These are phyloP conservation scores for Pyrus betulifolia DNA, from an alignment of 306 rosid species.

Conservation along the genomic window DNA sequence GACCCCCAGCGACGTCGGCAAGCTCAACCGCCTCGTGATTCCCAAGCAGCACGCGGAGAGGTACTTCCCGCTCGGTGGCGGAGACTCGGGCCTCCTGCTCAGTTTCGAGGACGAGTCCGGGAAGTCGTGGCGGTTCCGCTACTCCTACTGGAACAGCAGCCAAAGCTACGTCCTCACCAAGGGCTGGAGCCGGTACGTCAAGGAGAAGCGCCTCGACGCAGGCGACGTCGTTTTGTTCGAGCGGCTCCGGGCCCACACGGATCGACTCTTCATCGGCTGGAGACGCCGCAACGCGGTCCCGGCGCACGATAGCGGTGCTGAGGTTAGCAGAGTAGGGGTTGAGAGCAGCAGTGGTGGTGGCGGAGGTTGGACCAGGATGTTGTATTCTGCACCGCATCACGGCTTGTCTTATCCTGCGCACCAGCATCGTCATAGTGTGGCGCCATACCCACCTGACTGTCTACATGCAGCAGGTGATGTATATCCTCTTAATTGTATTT, in stretches of 20 bases:
- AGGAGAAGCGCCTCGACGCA: slow-evolving; percentile 83
- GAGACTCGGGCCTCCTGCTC: slow-evolving; percentile 51
- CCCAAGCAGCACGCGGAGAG: slow-evolving; percentile 95
- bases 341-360: background rate
- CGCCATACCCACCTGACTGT: slow-evolving; percentile 59
- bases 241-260: slow-evolving; percentile 45
- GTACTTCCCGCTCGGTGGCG: slow-evolving; percentile 60
- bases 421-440: slow-evolving; percentile 10
- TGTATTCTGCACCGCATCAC: slow-evolving; percentile 61
- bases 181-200: slow-evolving; percentile 96
- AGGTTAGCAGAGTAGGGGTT: slow-evolving; percentile 22
- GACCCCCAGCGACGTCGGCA: slow-evolving; percentile 93
- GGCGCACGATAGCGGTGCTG: slow-evolving; percentile 25
- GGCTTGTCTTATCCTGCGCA: slow-evolving; percentile 67
- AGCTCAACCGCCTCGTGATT: slow-evolving; percentile 90
- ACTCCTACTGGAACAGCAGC: slow-evolving; percentile 97
- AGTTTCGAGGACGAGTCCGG: slow-evolving; percentile 93
- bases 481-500: background rate
- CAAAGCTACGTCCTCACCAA: slow-evolving; percentile 93
- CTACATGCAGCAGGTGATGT: slow-evolving; percentile 56
- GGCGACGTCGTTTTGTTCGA: slow-evolving; percentile 81
- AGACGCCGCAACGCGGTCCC: slow-evolving; percentile 24
- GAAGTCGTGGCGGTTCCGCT: slow-evolving; percentile 88
- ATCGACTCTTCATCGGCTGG: slow-evolving; percentile 65
- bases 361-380: slow-evolving; percentile 50